Evolutionary conservation across 768 basidiomycete species (phyloP), one percentile per base, ranked within the genome.

Genomic region (Trametes cubensis): DNA sequence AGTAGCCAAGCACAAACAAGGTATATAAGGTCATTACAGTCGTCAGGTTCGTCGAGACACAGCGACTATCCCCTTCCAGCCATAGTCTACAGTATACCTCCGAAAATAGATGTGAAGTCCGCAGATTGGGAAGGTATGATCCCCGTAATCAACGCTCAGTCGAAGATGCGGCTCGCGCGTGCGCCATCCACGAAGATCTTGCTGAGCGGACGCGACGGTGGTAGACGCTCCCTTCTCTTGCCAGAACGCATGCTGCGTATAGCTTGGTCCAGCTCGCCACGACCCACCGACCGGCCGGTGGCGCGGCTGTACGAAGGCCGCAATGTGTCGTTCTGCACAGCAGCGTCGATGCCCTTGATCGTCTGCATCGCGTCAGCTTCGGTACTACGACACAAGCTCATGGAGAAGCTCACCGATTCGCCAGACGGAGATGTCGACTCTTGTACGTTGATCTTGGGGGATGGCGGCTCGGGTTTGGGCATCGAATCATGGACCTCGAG

Each of bases 241-340:
- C 86, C 93, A 50, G 82, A 83, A 46, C 84, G 83, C 78, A 94
- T 83, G 63, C 87, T 93, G 18, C 90, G 86, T 42, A 98, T 89
- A 2, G 90, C 90, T 68, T 90, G 84, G 66, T 98, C 94, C 34
- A 96, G 75, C 57, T 89, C 89, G 11, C 94, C 94, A 40, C 88
- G 83, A 7, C 87, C 86, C 62, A 91, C 71, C 2, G 91, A 88
- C 52, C 75, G 76, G 44, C 80, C 81, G 28, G 73, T 72, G 49
- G 80, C 77, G 26, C 76, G 73, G 5, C 79, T 75, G 55, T 82
- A 79, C 1, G 82, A 81, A 15, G 73, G 75, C 28, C 71, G 66
- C 50, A 78, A 69, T 4, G 69, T 62, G 38, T 73, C 72, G 8
- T 68, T 61, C 5, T 72, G 66, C 20, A 71, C 48, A n/a, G 52